phyloP scores from a whole-genome alignment of 2,329 filamentous ascomycete genomes.

The Monosporascus sp. region DNA sequence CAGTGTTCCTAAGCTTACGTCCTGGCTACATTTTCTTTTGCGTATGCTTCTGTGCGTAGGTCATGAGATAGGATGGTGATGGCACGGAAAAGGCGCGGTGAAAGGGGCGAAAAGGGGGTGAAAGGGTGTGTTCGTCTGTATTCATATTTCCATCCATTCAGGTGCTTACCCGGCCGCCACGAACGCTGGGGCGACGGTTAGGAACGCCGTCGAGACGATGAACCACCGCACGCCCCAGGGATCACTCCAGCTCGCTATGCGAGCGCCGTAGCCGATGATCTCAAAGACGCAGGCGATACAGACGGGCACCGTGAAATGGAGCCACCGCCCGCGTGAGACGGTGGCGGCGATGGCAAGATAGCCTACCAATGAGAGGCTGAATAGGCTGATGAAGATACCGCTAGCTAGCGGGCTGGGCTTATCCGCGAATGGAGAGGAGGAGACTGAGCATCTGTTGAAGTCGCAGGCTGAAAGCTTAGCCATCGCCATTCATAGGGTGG shows the following conservation, averaged over 20 bases:
- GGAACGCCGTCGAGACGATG: conserved; percentile 15
- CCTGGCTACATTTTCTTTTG: no score
- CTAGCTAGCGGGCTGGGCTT: conserved; percentile 14
- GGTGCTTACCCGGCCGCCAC: conserved; percentile 21
- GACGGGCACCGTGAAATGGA: conserved; percentile 17
- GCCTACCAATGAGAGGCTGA: conserved; percentile 12
- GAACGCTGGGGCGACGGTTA: conserved; percentile 24
- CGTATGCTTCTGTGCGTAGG: no score
- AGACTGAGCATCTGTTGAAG: conserved; percentile 14
- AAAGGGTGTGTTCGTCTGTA: no score
- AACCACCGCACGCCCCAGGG: conserved; percentile 20
- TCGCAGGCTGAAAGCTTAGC: conserved; percentile 4
- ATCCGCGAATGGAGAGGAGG: conserved; percentile 19
- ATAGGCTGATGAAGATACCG: conserved; percentile 17
- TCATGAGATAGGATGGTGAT: no score
- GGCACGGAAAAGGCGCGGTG: no score
- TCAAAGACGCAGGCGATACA: conserved; percentile 19
- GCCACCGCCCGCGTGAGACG: conserved; percentile 6
- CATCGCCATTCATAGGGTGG: no score
- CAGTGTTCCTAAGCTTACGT: not conserved
- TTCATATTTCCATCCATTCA: not conserved
- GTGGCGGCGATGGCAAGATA: conserved; percentile 11
- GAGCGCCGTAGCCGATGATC: conserved; percentile 17
- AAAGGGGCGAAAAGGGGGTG: no score
- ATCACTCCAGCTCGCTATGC: conserved; percentile 15